Percentiles rank a stretch among this genome's conserved stretches.
phyloP scores from a whole-genome alignment of 108 stramenopile species.

The Seminavis robusta region DNA sequence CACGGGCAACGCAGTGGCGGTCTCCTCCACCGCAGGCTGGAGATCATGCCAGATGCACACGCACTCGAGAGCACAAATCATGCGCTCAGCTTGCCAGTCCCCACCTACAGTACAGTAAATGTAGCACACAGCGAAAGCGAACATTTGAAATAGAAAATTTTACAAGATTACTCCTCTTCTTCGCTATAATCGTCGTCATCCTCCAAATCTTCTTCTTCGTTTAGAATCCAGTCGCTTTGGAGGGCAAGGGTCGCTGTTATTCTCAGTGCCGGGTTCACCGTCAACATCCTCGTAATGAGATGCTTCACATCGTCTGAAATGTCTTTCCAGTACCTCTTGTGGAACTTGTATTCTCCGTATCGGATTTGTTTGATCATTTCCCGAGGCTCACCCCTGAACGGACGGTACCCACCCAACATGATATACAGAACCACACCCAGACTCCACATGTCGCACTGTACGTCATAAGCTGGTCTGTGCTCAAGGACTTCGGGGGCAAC shows the following conservation, averaged over 20 bases:
- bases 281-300: constrained; percentile 78
- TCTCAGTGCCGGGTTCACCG: constrained; percentile 71
- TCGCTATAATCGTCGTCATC: no score
- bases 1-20: no score
- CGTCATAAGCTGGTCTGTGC: constrained; percentile 61
- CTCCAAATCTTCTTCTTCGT: no score
- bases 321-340: constrained; percentile 74
- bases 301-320: constrained; percentile 82
- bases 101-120: no score
- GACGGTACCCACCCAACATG: constrained; percentile 91
- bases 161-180: no score
- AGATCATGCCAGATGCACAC: no score
- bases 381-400: constrained; percentile 65
- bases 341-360: constrained; percentile 82
- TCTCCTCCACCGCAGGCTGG: no score
- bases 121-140: no score
- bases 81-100: no score
- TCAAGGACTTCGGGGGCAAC: constrained; percentile 82
- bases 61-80: no score
- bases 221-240: constrained; percentile 70
- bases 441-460: constrained; percentile 92
- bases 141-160: no score
- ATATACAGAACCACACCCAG: constrained; percentile 95
- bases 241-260: constrained; percentile 73
- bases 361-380: constrained; percentile 75